phyloP scores from a whole-genome alignment of 2,329 filamentous ascomycete genomes.

The Cercospora canescens region DNA sequence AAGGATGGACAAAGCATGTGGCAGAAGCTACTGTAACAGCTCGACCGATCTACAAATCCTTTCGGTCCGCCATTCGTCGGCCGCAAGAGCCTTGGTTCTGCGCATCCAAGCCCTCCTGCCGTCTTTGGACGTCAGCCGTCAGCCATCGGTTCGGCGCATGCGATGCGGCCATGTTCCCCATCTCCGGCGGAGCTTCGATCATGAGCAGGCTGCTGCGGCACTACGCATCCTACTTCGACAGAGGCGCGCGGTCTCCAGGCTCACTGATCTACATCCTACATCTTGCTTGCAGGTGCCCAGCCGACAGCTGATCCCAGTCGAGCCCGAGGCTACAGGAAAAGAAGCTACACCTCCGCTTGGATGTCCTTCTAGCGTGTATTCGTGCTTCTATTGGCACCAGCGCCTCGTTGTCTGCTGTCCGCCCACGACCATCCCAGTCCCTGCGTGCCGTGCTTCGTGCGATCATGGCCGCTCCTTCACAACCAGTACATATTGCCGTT shows the following conservation, averaged over 20 bases:
- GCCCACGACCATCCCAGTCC: slow-evolving; percentile 13
- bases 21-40: slow-evolving; percentile 13
- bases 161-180: not conserved
- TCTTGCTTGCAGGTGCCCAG: slow-evolving; percentile 12
- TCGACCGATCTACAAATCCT: not conserved
- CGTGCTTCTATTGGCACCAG: slow-evolving; percentile 18
- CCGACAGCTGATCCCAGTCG: slow-evolving; percentile 6
- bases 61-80: not conserved
- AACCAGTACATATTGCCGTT: slow-evolving; percentile 7
- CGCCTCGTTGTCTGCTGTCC: slow-evolving; percentile 8
- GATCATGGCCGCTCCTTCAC: slow-evolving; percentile 17
- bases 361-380: slow-evolving; percentile 5
- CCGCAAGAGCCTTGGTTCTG: not conserved
- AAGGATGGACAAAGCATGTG: slow-evolving; percentile 13
- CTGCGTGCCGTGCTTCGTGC: slow-evolving; percentile 14
- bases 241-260: slow-evolving; percentile 7
- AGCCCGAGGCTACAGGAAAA: slow-evolving; percentile 11
- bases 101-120: not conserved
- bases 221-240: slow-evolving; percentile 21
- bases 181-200: slow-evolving; percentile 6
- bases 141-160: not conserved
- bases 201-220: slow-evolving; percentile 15
- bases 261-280: slow-evolving; percentile 20
- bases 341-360: slow-evolving; percentile 10
- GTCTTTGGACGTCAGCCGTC: not conserved